Base-by-base conservation (phyloP, 164 flowering plant genomes). In the Macadamia integrifolia region DNA sequence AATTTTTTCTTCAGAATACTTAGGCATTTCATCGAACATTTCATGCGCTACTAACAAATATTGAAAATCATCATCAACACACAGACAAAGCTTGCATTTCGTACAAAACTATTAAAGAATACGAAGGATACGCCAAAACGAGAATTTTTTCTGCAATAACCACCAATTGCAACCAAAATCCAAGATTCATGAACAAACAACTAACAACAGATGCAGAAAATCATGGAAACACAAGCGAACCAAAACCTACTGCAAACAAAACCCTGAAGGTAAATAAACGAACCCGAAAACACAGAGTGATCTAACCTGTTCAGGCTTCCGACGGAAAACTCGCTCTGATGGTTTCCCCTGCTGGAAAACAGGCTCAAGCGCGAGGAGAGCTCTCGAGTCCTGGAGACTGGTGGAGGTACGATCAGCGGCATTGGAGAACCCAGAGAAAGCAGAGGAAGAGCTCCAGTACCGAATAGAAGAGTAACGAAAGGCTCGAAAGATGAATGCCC, bases 281-380 rank as follows among this genome's bases (percentile, higher is more conserved):
- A 53, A 53, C 13, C 53, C 15, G 14, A 49, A 49, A 49, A 14
- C 53, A 10, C 1, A 30, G 35, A 29, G n/a, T 35, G 15, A 56
- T 6, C 23, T 6, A 30, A 76, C 84, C 80, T 80, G 83, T 13
- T 80, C 79, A 5, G 83, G 75, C 50, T 64, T 73, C 52, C 78
- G 69, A 12, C 68, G 73, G 60, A 71, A 71, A 50, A 76, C 84
- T 10, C 83, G 71, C 1, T 77, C 85, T 23, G 78, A 81, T 23
- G 84, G 84, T 69, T 78, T 76, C 84, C 84, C 78, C 18, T 69
- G 74, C 53, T 76, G 73, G 35, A 76, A 71, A 17, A 78, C 76
- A 9, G 81, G 67, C 11, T 81, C 80, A 6, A 78, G 80, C 7
- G 69, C 64, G 44, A 72, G 8, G 11, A 65, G 62, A 50, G 66